Base-by-base conservation (phyloP, 441 rosid species). In the Populus hybrid region DNA sequence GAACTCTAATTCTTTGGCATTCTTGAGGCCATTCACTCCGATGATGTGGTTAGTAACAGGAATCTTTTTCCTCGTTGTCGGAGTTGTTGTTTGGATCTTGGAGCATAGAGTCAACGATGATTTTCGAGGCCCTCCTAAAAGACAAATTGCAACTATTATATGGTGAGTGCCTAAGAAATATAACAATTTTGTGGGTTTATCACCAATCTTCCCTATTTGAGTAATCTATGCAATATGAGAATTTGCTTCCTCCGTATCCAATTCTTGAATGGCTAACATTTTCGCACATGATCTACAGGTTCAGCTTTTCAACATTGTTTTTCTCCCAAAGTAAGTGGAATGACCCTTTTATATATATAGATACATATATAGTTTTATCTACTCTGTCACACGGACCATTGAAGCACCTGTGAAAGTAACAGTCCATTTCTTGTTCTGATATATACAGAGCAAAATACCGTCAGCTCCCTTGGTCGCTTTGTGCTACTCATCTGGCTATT, bases 401-500 rank as follows among this genome's bases (percentile, higher is more conserved):
- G 11, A 4, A 24, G 12, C 16, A 11, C 2, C 59, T 12, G 3
- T 18, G 35, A 71, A 24, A 21, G 4, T 71, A 50, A 71, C 5
- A 42, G 36, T 42, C 20, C 3, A 6, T 26, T 46, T 68, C n/a
- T 35, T 68, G 10, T 23, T 3, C 10, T 24, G 23, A 73, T 57
- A 73, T 73, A 11, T 34, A 70, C 85, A 84, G 87, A 35, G 67
- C 85, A 84, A 76, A 84, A 74, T 12, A 79, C 81, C 0, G 67
- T 70, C 4, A 84, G 87, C 78, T 50, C 87, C 40, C 85, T 84
- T 20, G 87, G 83, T 32, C 87, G 87, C 6, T 35, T 75, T 4
- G 83, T 84, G 23, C 74, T 84, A 42, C 64, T 84, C 20, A 76
- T 84, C 26, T 82, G 87, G 87, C 83, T 84, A 32, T 84, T 82